A percentile compares a stretch with the other conserved stretches of the same genome.
Evolutionary conservation across 768 basidiomycete species (phyloP).

Genomic region (Suillus hirtellus): DNA sequence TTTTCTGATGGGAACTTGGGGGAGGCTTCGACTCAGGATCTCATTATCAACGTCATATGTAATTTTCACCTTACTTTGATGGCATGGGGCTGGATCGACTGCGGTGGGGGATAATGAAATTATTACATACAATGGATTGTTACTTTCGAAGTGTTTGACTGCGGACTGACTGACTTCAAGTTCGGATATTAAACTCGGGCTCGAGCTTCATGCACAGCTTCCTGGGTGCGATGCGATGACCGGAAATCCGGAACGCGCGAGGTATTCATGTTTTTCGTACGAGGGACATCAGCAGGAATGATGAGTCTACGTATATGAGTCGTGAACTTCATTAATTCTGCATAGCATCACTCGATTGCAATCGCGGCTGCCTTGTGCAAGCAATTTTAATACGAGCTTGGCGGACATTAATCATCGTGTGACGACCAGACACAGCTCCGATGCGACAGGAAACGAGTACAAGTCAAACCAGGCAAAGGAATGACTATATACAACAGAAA

Average conservation of each 20-base stretch:
- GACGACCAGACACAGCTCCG: background rate
- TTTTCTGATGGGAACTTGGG: background rate
- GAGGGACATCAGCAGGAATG: no score
- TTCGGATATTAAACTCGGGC: constrained; percentile 1
- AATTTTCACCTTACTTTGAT: background rate
- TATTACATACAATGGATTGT: background rate
- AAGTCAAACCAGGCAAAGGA: background rate
- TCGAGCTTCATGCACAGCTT: background rate
- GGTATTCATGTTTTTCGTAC: background rate
- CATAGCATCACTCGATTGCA: background rate
- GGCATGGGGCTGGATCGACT: background rate
- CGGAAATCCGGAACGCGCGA: background rate
- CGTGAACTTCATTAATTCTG: background rate
- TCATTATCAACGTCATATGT: background rate
- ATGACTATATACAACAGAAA: background rate
- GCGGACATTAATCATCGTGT: background rate
- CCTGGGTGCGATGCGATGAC: background rate
- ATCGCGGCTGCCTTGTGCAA: background rate
- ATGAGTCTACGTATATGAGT: background rate
- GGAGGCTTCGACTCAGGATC: background rate
- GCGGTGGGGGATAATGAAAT: background rate
- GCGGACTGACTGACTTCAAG: background rate
- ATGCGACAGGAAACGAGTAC: background rate
- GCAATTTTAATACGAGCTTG: background rate
- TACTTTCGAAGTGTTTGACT: background rate